These are phyloP conservation scores for Gliomastix tumulicola DNA, from an alignment of 2,329 filamentous ascomycete genomes.

Conservation along the genomic window DNA sequence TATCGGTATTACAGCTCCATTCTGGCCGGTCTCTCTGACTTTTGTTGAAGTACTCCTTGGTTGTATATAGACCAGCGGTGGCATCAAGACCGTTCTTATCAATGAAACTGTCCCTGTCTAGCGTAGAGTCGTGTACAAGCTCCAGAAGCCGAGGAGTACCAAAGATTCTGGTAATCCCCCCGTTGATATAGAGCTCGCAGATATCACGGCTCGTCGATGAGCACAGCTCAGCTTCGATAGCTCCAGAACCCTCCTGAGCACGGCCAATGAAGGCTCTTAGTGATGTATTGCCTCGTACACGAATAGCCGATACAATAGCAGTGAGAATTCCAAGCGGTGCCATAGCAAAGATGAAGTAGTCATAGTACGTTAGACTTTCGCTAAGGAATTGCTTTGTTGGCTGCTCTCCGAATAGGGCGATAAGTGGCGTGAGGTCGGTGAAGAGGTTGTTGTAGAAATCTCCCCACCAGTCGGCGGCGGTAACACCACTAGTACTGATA, in stretches of 20 bases:
- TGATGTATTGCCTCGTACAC: slow-evolving; percentile 18
- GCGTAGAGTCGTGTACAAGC: slow-evolving; percentile 12
- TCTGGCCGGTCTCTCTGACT: too few relatives aligned
- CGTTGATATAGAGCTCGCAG: slow-evolving; percentile 27
- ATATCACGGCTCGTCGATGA: slow-evolving; percentile 29
- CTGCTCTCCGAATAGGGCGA: slow-evolving; percentile 28
- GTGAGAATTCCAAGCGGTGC: slow-evolving; percentile 31
- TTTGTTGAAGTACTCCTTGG: not conserved
- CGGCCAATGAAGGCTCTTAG: slow-evolving; percentile 30
- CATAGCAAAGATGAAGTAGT: slow-evolving; percentile 24
- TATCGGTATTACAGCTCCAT: too few relatives aligned
- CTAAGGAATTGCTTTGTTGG: slow-evolving; percentile 30
- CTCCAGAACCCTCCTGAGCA: slow-evolving; percentile 21
- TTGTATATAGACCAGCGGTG: not conserved
- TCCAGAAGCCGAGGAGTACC: slow-evolving; percentile 23
- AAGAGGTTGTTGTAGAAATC: slow-evolving; percentile 26
- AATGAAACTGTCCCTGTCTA: too few relatives aligned
- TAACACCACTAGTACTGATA: too few relatives aligned
- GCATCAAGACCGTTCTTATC: not conserved
- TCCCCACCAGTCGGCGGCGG: not conserved
- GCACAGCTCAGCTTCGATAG: slow-evolving; percentile 28
- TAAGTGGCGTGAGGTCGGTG: slow-evolving; percentile 21
- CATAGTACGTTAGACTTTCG: slow-evolving; percentile 16
- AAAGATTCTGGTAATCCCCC: slow-evolving; percentile 20
- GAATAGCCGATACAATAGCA: slow-evolving; percentile 20